Percentiles rank a stretch among this genome's conserved stretches.
phyloP scores from a whole-genome alignment of 805 yeast species.

The Lipomyces chichibuensis region DNA sequence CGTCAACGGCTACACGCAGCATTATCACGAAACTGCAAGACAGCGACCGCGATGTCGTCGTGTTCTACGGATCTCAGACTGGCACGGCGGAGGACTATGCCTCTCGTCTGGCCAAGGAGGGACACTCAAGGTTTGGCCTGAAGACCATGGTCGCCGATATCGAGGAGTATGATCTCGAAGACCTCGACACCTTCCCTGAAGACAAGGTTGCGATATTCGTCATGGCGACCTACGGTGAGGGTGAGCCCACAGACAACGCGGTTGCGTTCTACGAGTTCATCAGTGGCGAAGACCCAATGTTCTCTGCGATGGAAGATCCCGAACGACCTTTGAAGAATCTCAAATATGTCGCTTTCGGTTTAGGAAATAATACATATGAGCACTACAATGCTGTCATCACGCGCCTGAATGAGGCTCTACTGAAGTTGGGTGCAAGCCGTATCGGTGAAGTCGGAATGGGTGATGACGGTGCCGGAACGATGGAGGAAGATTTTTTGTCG shows the following conservation, averaged over 20 bases:
- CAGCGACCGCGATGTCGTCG: conserved; percentile 72
- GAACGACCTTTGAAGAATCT: conserved; percentile 54
- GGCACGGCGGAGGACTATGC: conserved; percentile 99
- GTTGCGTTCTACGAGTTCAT: conserved; percentile 72
- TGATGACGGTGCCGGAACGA: conserved; percentile 91
- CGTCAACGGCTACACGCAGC: conserved; percentile 37
- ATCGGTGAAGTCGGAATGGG: conserved; percentile 86
- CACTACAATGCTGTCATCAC: conserved; percentile 81
- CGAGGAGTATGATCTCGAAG: conserved; percentile 84
- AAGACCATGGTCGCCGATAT: conserved; percentile 84
- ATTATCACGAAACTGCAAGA: conserved; percentile 49
- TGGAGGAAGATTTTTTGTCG: conserved; percentile 90
- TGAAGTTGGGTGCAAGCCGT: conserved; percentile 68
- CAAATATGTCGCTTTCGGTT: conserved; percentile 78
- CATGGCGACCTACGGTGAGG: conserved; percentile 96
- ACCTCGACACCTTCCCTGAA: conserved; percentile 63
- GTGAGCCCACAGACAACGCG: conserved; percentile 98
- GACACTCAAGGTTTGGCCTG: conserved; percentile 77
- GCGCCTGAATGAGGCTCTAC: conserved; percentile 54
- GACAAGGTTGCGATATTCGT: conserved; percentile 70
- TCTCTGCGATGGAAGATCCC: conserved; percentile 45
- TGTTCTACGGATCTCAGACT: conserved; percentile 93
- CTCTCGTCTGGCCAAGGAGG: conserved; percentile 84
- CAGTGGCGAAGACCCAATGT: conserved; percentile 55
- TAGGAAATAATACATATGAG: conserved; percentile 95